Evolutionary conservation across 768 basidiomycete species (phyloP), one percentile per base, ranked within the genome.

Genomic region (Xerocomellus amylosporus): DNA sequence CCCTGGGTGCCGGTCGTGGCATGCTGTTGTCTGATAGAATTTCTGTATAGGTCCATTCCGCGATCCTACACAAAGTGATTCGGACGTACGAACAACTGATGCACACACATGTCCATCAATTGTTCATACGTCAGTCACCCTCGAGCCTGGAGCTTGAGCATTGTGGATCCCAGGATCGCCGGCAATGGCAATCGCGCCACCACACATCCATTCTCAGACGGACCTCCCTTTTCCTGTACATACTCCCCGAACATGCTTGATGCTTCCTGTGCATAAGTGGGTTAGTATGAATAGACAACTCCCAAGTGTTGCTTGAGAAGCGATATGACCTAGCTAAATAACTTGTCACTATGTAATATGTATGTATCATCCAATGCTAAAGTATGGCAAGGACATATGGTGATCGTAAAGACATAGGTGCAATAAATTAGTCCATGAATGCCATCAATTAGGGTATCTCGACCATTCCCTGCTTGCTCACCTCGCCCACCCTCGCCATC

Each of bases 401-500:
- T 30, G 33, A 1, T 33, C 19, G 26, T 46, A 46, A 34, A 38
- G 17, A 10, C 19, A 17, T 22, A n/a, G n/a, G n/a, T n/a, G n/a
- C n/a, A 37, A 2, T 15, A 34, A n/a, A n/a, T 15, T 22, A n/a
- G 4, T 34, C 15, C 15, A 20, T 19, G 22, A 30, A 5, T n/a
- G 9, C 5, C 14, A 26, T 19, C 24, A 8, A 20, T 31, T 19
- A 43, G 10, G 54, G 38, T 37, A 30, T 55, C 50, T 61, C 51
- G 1, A 39, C 26, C 58, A 53, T 63, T 5, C 22, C 17, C 20
- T 55, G 33, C 38, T 28, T 24, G 20, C 34, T 24, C 13, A 2
- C 49, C 20, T 22, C 39, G 5, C 17, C 31, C 13, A 8, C 47
- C 28, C 80, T 83, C 5, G 82, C 77, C 66, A 79, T 75, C 46